Conservation (phyloP, 2,329 filamentous ascomycete species). For the Davidsoniella australis region DNA sequence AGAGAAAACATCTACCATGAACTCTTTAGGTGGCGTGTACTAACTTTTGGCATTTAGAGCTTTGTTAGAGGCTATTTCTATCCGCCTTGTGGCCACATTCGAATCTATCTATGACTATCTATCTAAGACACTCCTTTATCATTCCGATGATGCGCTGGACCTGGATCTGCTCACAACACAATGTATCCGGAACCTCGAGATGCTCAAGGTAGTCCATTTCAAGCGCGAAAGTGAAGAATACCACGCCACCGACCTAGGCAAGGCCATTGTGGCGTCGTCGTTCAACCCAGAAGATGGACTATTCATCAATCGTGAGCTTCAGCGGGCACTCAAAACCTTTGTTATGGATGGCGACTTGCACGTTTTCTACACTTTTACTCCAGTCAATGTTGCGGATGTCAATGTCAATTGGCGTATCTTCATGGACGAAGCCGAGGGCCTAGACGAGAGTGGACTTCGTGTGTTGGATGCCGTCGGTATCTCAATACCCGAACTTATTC, state of each 20-base stretch:
- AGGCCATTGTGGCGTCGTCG: slow-evolving; percentile 54
- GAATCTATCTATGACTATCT: slow-evolving; percentile 53
- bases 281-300: slow-evolving; percentile 59
- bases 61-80: slow-evolving; percentile 52
- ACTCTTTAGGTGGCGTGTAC: background rate
- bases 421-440: slow-evolving; percentile 48
- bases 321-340: slow-evolving; percentile 50
- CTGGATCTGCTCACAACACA: slow-evolving; percentile 37
- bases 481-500: slow-evolving; percentile 48
- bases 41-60: slow-evolving; percentile 29
- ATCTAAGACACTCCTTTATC: slow-evolving; percentile 46
- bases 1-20: too few species aligned
- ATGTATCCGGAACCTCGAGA: slow-evolving; percentile 40
- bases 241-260: slow-evolving; percentile 46
- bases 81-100: slow-evolving; percentile 46
- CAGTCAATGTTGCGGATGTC: slow-evolving; percentile 36
- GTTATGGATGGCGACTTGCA: slow-evolving; percentile 74
- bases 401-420: slow-evolving; percentile 57
- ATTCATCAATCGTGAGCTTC: slow-evolving; percentile 54
- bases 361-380: slow-evolving; percentile 60
- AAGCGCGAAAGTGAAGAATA: slow-evolving; percentile 28
- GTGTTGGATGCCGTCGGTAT: slow-evolving; percentile 53
- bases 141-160: slow-evolving; percentile 32
- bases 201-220: slow-evolving; percentile 35
- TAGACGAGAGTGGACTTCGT: slow-evolving; percentile 55